Evolutionary conservation across 148 eudicot species (phyloP), one percentile per base, ranked within the genome.

Genomic region (Rhododendron griersonianum): DNA sequence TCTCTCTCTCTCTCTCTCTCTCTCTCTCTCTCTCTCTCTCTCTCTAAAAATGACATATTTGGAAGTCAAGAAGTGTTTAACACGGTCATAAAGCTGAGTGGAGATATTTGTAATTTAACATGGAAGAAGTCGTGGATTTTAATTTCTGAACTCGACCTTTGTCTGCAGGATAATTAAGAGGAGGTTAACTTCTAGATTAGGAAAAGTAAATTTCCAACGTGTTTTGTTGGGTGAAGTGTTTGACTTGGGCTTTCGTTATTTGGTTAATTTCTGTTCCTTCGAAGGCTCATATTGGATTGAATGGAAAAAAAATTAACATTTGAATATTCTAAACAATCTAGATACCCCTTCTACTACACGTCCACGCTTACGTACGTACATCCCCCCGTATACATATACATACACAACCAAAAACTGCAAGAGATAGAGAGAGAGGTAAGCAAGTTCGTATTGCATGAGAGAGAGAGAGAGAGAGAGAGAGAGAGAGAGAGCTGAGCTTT

Each of bases 181-280:
- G 35, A 11, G 33, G 15, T 9, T 25, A 2, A n/a, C n/a, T 21
- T 69, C 3, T 3, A 3, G 37, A 28, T 11, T 28, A 47, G 33
- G 78, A 69, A 63, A 69, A 28, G 61, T 55, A 55, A 55, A 16
- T 69, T 67, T 23, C 47, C 15, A 78, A 67, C 21, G 78, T 16
- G 59, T 28, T 69, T 69, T 4, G 50, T 1, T 7, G 18, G 18
- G 30, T 55, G 61, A 16, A n/a, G 78, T 83, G 59, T 47, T 69
- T 83, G 85, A 83, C 85, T 67, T 83, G 85, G 37, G 16, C 2
- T 57, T 55, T 37, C 30, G 63, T 81, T 57, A 33, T 81, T 14
- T 51, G 28, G 9, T 11, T 28, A 28, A 1, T 33, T 19, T 82
- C 13, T 28, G 33, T 69, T 14, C 14, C 15, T 83, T 28, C 50